Evolutionary conservation across 805 yeast genomes (phyloP), one percentile per base, ranked within the genome.

Genomic region (Candida tibetensis): DNA sequence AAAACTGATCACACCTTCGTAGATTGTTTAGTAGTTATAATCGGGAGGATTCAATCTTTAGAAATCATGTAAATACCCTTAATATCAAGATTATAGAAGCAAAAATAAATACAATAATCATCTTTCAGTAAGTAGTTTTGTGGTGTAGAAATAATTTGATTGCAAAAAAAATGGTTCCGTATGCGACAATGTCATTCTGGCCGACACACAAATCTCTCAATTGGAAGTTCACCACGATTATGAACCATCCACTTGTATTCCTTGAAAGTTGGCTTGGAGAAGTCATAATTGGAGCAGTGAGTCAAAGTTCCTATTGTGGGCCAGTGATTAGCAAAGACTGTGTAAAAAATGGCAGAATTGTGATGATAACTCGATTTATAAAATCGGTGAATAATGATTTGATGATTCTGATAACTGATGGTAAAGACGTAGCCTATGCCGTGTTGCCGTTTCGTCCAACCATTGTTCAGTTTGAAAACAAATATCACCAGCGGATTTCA

Each of bases 401-500:
- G 10, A 7, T 21, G 25, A 10, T 10, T 7, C 9, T 21, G 7
- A 21, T 21, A 21, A 21, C 25, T 10, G 25, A 21, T 10, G 25
- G 25, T 21, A 21, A 21, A 10, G 25, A 62, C 41, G 55, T 53
- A 43, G 51, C 66, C 8, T 44, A 60, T 8, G 69, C 57, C 1
- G 39, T 47, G 3, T 57, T 69, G 41, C 58, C 62, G 2, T 54
- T 48, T 29, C 45, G 49, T 8, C 51, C 55, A 0, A 52, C 65
- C 1, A 51, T 65, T 2, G 42, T 52, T 6, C 31, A 42, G 17
- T 64, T 61, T 42, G 75, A 71, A 42, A 44, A 46, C 22, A 39
- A 37, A 14, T 49, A 64, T 38, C 46, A 55, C 14, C 60, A 60
- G 32, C 45, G 73, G 17, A 52, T 71, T 26, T 68, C 76, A 1